phyloP scores from a whole-genome alignment of 345 rosid species.

The Combretum micranthum region DNA sequence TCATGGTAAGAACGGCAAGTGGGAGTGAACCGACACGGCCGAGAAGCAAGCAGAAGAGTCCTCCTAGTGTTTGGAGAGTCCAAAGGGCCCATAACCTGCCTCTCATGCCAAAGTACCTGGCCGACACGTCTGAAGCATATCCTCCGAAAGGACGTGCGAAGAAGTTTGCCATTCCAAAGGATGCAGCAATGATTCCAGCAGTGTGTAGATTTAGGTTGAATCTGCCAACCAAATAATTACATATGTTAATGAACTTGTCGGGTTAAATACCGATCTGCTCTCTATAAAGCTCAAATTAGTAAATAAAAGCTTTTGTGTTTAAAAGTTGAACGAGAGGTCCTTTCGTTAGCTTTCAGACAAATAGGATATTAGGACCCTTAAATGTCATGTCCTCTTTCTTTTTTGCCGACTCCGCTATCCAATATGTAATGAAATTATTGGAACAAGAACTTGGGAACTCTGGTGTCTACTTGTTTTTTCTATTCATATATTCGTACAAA shows the following conservation, averaged over 20 bases:
- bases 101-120: constrained; percentile 60
- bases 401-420: no score
- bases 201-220: constrained; percentile 64
- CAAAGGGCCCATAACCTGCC: constrained; percentile 74
- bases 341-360: no score
- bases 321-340: no score
- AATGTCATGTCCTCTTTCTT: no score
- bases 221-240: constrained; percentile 24
- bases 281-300: neutral
- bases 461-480: no score
- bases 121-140: constrained; percentile 54
- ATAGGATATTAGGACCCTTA: no score
- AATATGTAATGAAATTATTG: no score
- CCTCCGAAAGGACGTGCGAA: constrained; percentile 83
- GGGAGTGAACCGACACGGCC: constrained; percentile 64
- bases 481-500: neutral
- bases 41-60: constrained; percentile 68
- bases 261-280: neutral
- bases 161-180: constrained; percentile 78
- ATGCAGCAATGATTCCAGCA: constrained; percentile 71
- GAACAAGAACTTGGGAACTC: no score
- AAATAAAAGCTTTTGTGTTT: neutral
- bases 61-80: constrained; percentile 71
- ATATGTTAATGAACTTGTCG: neutral
- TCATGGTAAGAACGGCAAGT: constrained; percentile 60